phyloP scores from a whole-genome alignment of 495 filamentous ascomycete genomes.

The Darksidea phi region DNA sequence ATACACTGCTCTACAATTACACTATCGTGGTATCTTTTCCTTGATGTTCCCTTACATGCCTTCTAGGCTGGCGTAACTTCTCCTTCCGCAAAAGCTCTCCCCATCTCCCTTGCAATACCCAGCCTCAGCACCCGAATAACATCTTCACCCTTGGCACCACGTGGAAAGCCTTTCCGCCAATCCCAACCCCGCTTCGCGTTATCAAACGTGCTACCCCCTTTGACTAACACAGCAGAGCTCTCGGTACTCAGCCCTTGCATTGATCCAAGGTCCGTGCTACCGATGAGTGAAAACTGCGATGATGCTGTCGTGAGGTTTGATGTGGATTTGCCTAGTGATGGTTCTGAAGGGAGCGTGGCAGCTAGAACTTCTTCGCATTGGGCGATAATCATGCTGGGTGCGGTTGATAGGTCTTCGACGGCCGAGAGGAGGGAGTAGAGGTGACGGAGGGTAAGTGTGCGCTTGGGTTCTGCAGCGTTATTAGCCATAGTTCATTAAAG shows the following conservation, averaged over 20 bases:
- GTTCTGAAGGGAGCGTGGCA: constrained; percentile 66
- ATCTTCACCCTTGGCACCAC: constrained; percentile 60
- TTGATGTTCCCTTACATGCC: not conserved
- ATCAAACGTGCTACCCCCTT: constrained; percentile 42
- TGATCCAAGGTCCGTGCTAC: constrained; percentile 68
- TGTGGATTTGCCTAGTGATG: constrained; percentile 65
- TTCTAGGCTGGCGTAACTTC: constrained; percentile 33
- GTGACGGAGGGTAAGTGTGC: constrained; percentile 59
- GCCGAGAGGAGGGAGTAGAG: constrained; percentile 74
- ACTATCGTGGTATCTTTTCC: constrained; percentile 1
- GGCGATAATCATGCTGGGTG: constrained; percentile 49
- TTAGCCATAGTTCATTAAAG: not conserved
- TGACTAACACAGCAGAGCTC: constrained; percentile 56
- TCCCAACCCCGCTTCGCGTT: constrained; percentile 72
- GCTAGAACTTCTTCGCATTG: constrained; percentile 53
- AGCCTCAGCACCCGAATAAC: constrained; percentile 69
- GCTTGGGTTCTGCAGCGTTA: constrained; percentile 45
- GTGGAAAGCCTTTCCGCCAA: constrained; percentile 67
- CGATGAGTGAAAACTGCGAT: constrained; percentile 67
- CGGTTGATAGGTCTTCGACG: constrained; percentile 78
- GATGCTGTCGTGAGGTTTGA: constrained; percentile 50
- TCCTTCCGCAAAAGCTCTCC: constrained; percentile 60
- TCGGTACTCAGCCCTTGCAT: constrained; percentile 52
- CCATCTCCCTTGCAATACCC: constrained; percentile 69
- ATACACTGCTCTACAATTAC: not conserved